Percentiles rank a stretch among this genome's conserved stretches.
These are phyloP conservation scores for Eimeria falciformis DNA, from an alignment of 169 alveolate genomes.

Conservation along the genomic window DNA sequence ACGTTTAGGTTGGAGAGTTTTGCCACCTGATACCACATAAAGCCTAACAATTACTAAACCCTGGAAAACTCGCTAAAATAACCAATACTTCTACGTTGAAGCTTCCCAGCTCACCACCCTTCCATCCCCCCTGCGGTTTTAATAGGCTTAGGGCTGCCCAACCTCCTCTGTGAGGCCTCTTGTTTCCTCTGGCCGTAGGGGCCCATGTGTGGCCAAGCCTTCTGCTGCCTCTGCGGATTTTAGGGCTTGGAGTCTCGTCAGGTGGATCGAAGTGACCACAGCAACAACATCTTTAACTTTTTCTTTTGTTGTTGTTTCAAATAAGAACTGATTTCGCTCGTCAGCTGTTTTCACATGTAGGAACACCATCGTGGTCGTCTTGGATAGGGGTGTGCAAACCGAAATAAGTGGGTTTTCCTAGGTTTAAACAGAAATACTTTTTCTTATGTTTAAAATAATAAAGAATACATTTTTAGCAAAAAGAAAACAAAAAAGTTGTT, in stretches of 20 bases:
- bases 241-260: slow-evolving; percentile 89
- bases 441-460: too few species aligned
- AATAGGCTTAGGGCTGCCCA: slow-evolving; percentile 44
- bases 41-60: too few species aligned
- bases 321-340: slow-evolving; percentile 92
- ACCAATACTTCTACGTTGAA: background rate
- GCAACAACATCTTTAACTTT: slow-evolving; percentile 86
- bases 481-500: too few species aligned
- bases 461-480: too few species aligned
- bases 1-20: slow-evolving; percentile 85
- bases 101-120: background rate
- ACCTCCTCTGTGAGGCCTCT: slow-evolving; percentile 95
- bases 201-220: slow-evolving; percentile 95
- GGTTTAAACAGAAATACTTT: too few species aligned
- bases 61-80: background rate
- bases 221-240: slow-evolving; percentile 89
- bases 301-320: slow-evolving; percentile 86
- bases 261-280: slow-evolving; percentile 85
- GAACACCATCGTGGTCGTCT: slow-evolving; percentile 93
- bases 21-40: slow-evolving; percentile 79
- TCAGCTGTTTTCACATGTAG: slow-evolving; percentile 92
- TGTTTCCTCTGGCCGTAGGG: slow-evolving; percentile 94
- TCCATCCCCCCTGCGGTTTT: background rate
- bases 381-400: too few species aligned
- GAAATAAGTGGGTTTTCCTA: too few species aligned